Base-by-base conservation (phyloP, 2,329 filamentous ascomycete genomes). In the Coniella lustricola region DNA sequence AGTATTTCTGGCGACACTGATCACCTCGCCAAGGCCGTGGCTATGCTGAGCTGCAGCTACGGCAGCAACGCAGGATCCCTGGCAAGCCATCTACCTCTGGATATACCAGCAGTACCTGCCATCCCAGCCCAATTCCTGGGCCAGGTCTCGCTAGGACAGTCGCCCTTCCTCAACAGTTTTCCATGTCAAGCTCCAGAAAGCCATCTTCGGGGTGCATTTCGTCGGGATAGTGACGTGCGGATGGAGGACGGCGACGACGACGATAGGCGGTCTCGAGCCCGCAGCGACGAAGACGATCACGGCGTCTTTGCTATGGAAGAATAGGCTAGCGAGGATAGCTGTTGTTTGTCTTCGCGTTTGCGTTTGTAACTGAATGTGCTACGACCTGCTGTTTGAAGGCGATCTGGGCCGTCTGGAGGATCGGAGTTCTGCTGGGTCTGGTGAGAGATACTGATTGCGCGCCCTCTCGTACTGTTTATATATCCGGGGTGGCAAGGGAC, bases 261-360 rank as follows among this genome's bases (percentile, higher is more conserved):
- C 50, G 81, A 82, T 60, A 69, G 71, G 57, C 74, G 70, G 48
- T 77, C 74, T 43, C 76, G 79, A 48, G 78, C 79, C 44, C 79
- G 85, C 54, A 85, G 82, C 65, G 87, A 94, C 59, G 90, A 95
- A 59, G 90, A 95, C 54, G 91, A 97, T 57, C 90, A 96, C 56
- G 90, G 90, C 62, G 86, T 97, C 60, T 98, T 98, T 72, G 90
- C 90, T 57, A 97, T 97, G 91, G 93, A 98, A 69, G 89, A 95
- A 67, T 93, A 75, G 70, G 7, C 43, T 18, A 49, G 39, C 40
- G 32, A 20, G 16, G 38, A 38, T 34, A 22, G 45, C 32, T 37
- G 36, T 48, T 32, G 46, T 20, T 42, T 21, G 7, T n/a, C 18
- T 36, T 46, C 40, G 43, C 49, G 48, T 38, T 48, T 17, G 48